A percentile compares a stretch with the other conserved stretches of the same genome.
phyloP scores from a whole-genome alignment of 2,329 filamentous ascomycete genomes.

The Neopestalotiopsis sp. region DNA sequence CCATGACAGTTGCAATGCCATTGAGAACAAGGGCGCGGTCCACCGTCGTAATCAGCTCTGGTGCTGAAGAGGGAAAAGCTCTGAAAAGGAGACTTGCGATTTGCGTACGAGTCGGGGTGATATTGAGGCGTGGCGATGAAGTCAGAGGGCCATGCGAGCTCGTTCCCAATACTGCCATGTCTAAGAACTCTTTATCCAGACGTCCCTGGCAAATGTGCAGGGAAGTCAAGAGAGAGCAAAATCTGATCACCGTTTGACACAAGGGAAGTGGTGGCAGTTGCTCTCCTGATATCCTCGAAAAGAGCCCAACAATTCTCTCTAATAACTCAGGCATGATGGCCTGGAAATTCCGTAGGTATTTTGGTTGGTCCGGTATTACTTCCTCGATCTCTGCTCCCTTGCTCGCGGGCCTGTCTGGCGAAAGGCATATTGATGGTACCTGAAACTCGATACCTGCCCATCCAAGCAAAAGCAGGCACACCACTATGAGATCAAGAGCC shows the following conservation, averaged over 20 bases:
- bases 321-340: slow-evolving; percentile 72
- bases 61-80: slow-evolving; percentile 70
- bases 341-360: slow-evolving; percentile 59
- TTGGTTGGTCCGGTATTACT: slow-evolving; percentile 53
- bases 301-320: slow-evolving; percentile 76
- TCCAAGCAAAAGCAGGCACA: slow-evolving; percentile 81
- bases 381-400: slow-evolving; percentile 41
- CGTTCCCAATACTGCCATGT: slow-evolving; percentile 68
- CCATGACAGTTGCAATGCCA: slow-evolving; percentile 86
- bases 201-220: slow-evolving; percentile 70
- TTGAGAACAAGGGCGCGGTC: slow-evolving; percentile 82
- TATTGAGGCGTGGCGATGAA: slow-evolving; percentile 59
- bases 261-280: slow-evolving; percentile 72
- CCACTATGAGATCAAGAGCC: slow-evolving; percentile 83
- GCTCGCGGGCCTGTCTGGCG: slow-evolving; percentile 49
- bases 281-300: slow-evolving; percentile 73
- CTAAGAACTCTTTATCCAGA: slow-evolving; percentile 64
- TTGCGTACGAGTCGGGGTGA: slow-evolving; percentile 62
- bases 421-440: slow-evolving; percentile 64
- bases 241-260: slow-evolving; percentile 75
- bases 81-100: slow-evolving; percentile 71
- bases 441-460: slow-evolving; percentile 87
- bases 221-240: slow-evolving; percentile 71
- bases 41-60: slow-evolving; percentile 71
- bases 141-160: slow-evolving; percentile 55